Evolutionary conservation across 2,329 filamentous ascomycete genomes (phyloP).

Genomic region (Cladobotryum mycophilum): DNA sequence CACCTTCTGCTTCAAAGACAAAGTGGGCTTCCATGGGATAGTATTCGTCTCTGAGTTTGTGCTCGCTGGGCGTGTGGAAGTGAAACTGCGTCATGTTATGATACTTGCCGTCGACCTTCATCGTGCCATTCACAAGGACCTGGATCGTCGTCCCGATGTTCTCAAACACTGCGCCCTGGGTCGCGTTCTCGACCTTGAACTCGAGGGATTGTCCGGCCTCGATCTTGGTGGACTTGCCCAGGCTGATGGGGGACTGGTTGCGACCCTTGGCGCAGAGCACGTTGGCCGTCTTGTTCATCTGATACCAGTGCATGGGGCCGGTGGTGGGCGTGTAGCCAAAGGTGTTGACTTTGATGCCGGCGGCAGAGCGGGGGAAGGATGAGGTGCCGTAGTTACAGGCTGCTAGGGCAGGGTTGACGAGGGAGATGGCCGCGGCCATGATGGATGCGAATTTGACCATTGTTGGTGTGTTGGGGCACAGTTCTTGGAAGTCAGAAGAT

Average conservation of each 20-base stretch:
- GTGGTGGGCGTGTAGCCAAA: constrained; percentile 33
- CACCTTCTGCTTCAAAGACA: constrained; percentile 18
- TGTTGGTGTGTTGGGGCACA: too few species aligned
- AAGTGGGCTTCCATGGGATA: constrained; percentile 26
- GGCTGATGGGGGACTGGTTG: constrained; percentile 51
- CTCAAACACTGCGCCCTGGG: constrained; percentile 37
- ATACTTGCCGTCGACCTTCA: constrained; percentile 31
- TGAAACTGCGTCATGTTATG: constrained; percentile 50
- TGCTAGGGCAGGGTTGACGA: constrained; percentile 17
- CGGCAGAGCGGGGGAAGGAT: constrained; percentile 25
- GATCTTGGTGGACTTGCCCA: constrained; percentile 27
- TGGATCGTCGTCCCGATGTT: constrained; percentile 49
- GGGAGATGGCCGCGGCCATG: background rate
- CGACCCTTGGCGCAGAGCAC: constrained; percentile 40
- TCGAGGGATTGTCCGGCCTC: constrained; percentile 26
- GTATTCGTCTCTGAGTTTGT: constrained; percentile 38
- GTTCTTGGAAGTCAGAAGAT: too few species aligned
- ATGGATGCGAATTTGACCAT: constrained; percentile 1
- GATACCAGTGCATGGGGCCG: constrained; percentile 49
- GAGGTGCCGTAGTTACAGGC: constrained; percentile 35
- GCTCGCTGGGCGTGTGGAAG: constrained; percentile 56
- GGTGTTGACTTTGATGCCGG: constrained; percentile 25
- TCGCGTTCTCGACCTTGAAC: constrained; percentile 30
- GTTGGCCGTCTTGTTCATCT: constrained; percentile 35
- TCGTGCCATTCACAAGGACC: constrained; percentile 41